phyloP scores from a whole-genome alignment of 495 filamentous ascomycete species.

The Pyrenula aspistea region DNA sequence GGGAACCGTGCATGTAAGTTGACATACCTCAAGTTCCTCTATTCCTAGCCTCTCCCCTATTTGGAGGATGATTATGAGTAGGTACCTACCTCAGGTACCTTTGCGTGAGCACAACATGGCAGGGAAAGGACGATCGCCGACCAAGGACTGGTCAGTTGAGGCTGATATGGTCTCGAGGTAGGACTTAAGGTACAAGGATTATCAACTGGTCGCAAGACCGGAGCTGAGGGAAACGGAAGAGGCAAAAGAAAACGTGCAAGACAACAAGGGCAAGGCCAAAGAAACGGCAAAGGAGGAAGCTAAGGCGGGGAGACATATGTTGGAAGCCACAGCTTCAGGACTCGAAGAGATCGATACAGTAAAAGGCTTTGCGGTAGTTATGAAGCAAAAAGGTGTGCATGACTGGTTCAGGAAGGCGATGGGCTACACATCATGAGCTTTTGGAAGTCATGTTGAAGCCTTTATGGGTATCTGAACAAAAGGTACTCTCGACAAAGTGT shows the following conservation, averaged over 20 bases:
- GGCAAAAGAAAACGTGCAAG: background rate
- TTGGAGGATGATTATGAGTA: background rate
- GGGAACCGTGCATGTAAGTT: slow-evolving; percentile 32
- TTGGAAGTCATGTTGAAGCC: no score
- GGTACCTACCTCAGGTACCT: background rate
- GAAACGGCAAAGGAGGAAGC: background rate
- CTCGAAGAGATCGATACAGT: slow-evolving; percentile 28
- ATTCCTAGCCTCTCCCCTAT: background rate
- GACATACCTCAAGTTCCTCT: no score
- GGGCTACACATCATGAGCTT: slow-evolving; percentile 34
- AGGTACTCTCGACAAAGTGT: no score
- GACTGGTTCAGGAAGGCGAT: slow-evolving; percentile 38
- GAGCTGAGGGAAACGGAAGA: slow-evolving; percentile 13
- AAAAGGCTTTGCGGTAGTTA: slow-evolving; percentile 32
- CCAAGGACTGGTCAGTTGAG: background rate
- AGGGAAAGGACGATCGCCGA: background rate
- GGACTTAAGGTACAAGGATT: slow-evolving; percentile 36
- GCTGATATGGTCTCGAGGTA: slow-evolving; percentile 1
- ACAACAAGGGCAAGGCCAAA: background rate
- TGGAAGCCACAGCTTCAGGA: slow-evolving; percentile 3
- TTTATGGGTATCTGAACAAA: no score
- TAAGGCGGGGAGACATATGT: background rate
- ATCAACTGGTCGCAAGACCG: slow-evolving; percentile 29
- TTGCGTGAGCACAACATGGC: background rate
- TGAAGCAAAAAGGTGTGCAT: slow-evolving; percentile 28